phyloP scores from a whole-genome alignment of 805 yeast genomes.

The Cyberlindnera bimundalis region DNA sequence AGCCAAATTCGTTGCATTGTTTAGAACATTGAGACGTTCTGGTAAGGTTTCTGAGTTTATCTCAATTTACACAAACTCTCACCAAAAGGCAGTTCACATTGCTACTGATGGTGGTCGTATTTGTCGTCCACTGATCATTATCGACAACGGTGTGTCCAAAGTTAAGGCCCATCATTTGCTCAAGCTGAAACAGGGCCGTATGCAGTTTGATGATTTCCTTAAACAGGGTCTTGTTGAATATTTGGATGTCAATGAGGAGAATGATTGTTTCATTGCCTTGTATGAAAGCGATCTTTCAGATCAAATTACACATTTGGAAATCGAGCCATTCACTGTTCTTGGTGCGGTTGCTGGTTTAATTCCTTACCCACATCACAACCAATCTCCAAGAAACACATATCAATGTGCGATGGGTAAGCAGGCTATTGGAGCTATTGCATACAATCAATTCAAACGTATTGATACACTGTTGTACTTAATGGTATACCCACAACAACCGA shows the following conservation, averaged over 20 bases:
- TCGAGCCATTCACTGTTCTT: conserved; percentile 88
- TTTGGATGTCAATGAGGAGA: conserved; percentile 95
- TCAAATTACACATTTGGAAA: conserved; percentile 83
- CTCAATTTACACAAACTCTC: conserved; percentile 84
- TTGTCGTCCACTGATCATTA: conserved; percentile 93
- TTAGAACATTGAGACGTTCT: conserved; percentile 76
- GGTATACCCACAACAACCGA: conserved; percentile 99
- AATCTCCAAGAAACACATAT: conserved; percentile 88
- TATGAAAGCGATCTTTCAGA: conserved; percentile 64
- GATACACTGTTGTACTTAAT: conserved; percentile 89
- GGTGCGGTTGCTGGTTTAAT: conserved; percentile 93
- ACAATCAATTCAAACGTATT: conserved; percentile 92
- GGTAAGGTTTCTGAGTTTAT: conserved; percentile 88
- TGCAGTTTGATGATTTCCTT: conserved; percentile 91
- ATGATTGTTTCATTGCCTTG: conserved; percentile 87
- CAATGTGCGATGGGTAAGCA: conserved; percentile 98
- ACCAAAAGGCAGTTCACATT: conserved; percentile 90
- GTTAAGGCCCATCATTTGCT: conserved; percentile 71
- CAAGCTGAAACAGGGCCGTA: conserved; percentile 58
- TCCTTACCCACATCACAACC: conserved; percentile 92
- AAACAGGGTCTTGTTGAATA: conserved; percentile 87
- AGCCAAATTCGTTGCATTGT: conserved; percentile 69
- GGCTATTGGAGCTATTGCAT: conserved; percentile 99
- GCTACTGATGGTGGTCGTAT: conserved; percentile 99
- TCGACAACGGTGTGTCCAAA: conserved; percentile 63